Evolutionary conservation across 805 yeast species (phyloP).

Genomic region (Suhomyces tanzawaensis): DNA sequence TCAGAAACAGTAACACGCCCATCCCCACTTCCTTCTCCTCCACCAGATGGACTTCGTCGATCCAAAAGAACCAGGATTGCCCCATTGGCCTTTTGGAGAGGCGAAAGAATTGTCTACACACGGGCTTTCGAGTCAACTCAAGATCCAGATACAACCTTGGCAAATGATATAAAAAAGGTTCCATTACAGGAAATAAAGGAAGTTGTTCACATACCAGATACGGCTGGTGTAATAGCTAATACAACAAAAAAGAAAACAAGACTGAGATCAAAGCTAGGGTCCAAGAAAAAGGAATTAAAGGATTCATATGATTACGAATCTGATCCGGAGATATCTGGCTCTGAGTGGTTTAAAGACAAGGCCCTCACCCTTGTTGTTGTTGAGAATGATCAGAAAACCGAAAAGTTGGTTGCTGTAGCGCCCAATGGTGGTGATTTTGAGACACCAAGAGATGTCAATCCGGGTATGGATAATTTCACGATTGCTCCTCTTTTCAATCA

Average conservation of each 20-base stretch:
- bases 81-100: conserved; percentile 83
- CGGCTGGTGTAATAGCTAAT: conserved; percentile 1
- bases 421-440: conserved; percentile 50
- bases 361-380: conserved; percentile 47
- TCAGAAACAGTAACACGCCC: conserved; percentile 4
- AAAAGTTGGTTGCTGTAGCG: conserved; percentile 61
- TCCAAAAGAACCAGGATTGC: conserved; percentile 65
- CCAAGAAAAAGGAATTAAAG: conserved; percentile 11
- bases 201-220: conserved; percentile 51
- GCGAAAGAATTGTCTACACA: conserved; percentile 66
- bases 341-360: conserved; percentile 52
- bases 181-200: conserved; percentile 57
- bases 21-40: conserved; percentile 44
- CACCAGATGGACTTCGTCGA: conserved; percentile 52
- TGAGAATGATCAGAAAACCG: conserved; percentile 43
- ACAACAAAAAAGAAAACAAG: conserved; percentile 15
- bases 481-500: conserved; percentile 64
- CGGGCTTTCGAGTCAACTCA: conserved; percentile 32
- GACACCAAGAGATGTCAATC: conserved; percentile 42
- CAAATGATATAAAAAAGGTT: conserved; percentile 32
- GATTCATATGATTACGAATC: conserved; percentile 30
- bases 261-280: conserved; percentile 15
- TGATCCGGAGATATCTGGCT: conserved; percentile 43
- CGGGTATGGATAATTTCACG: conserved; percentile 46
- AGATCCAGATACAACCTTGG: conserved; percentile 44